These are phyloP conservation scores for Tolypocladium album DNA, from an alignment of 2,329 filamentous ascomycete species.

Conservation along the genomic window DNA sequence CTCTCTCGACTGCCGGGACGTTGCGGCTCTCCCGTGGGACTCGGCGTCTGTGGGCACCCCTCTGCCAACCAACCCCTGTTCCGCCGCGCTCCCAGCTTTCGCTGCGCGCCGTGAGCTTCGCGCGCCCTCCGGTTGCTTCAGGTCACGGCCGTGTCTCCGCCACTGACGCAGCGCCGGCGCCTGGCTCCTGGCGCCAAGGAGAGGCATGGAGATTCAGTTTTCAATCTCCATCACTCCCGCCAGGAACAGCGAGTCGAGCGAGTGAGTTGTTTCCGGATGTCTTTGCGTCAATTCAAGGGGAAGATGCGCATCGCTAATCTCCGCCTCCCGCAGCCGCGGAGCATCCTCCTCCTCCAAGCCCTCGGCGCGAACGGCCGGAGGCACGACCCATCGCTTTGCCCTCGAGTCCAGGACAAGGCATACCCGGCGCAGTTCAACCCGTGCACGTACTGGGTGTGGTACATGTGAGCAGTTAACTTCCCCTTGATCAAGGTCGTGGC, in stretches of 20 bases:
- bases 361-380: constrained; percentile 7
- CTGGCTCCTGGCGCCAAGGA: neutral
- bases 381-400: constrained; percentile 25
- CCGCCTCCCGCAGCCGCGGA: neutral
- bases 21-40: neutral
- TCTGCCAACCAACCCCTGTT: neutral
- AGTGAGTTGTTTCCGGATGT: neutral
- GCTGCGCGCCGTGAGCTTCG: neutral
- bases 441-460: constrained; percentile 25
- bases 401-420: constrained; percentile 25
- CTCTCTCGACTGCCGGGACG: neutral
- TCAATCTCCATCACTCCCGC: constrained; percentile 17
- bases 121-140: neutral
- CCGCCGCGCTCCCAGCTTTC: neutral
- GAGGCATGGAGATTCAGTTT: constrained; percentile 27
- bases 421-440: constrained; percentile 25
- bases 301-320: neutral
- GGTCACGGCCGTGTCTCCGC: neutral
- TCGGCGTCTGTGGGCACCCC: neutral
- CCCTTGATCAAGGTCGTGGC: neutral
- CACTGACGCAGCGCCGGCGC: neutral
- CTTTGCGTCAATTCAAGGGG: neutral
- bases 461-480: constrained; percentile 19
- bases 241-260: constrained; percentile 5
- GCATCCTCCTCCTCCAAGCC: constrained; percentile 2